These are phyloP conservation scores for Chalciporus chontae DNA, from an alignment of 768 basidiomycete genomes.

Conservation along the genomic window DNA sequence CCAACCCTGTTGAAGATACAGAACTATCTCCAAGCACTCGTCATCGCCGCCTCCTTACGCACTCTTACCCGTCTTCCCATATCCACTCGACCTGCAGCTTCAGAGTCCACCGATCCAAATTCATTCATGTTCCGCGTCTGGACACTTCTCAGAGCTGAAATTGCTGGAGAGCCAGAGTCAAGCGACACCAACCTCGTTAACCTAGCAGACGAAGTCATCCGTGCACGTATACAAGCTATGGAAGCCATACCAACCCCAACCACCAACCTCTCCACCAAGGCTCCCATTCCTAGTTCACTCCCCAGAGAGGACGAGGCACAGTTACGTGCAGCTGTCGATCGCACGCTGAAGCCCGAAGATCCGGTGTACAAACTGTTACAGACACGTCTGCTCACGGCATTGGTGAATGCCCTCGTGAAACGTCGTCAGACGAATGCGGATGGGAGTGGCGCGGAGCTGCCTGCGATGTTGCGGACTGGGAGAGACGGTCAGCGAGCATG, in stretches of 20 bases:
- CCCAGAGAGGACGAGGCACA: conserved; percentile 44
- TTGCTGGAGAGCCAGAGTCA: conserved; percentile 35
- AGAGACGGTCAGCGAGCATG: conserved; percentile 16
- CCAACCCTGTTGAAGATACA: conserved; percentile 57
- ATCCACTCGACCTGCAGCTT: background rate
- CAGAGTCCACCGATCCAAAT: conserved; percentile 9
- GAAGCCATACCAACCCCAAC: background rate
- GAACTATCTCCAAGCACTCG: conserved; percentile 68
- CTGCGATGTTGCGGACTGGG: conserved; percentile 33
- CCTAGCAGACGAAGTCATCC: conserved; percentile 71
- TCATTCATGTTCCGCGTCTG: conserved; percentile 61
- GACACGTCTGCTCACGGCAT: conserved; percentile 48
- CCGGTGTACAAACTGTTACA: conserved; percentile 66
- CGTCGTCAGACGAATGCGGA: conserved; percentile 7
- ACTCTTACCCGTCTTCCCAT: conserved; percentile 47
- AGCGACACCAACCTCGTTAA: conserved; percentile 56
- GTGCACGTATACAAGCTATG: conserved; percentile 37
- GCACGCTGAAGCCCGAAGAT: conserved; percentile 57
- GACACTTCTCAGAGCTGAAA: conserved; percentile 58
- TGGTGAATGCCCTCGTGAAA: conserved; percentile 28
- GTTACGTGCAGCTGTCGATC: conserved; percentile 59
- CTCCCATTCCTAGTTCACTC: conserved; percentile 4
- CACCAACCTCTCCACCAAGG: background rate
- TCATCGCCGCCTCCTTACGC: conserved; percentile 59
- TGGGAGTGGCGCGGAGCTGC: conserved; percentile 8